Percentiles rank a stretch among this genome's conserved stretches.
These are phyloP conservation scores for Fusarium begoniae DNA, from an alignment of 2,329 filamentous ascomycete species.

Conservation along the genomic window DNA sequence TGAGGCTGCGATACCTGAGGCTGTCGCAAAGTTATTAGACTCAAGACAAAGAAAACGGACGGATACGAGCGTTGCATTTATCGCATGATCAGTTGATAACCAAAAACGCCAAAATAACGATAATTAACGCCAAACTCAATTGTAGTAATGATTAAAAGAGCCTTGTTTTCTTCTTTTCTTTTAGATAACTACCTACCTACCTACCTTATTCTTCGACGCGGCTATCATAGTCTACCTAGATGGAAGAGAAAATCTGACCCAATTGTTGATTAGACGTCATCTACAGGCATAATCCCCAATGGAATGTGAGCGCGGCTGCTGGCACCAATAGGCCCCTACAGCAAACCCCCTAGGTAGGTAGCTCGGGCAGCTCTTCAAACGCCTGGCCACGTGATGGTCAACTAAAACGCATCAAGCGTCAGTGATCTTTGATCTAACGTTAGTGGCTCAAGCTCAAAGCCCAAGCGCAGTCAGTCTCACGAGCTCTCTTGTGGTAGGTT, in stretches of 20 bases:
- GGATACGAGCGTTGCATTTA: conserved; percentile 7
- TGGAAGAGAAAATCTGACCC: not conserved
- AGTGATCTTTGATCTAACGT: conserved; percentile 4
- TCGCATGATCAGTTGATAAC: not conserved
- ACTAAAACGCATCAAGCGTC: conserved; percentile 4
- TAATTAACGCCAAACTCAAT: not conserved
- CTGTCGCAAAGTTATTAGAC: conserved; percentile 10
- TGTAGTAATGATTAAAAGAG: not conserved
- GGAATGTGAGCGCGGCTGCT: conserved; percentile 27
- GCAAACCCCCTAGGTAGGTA: not conserved
- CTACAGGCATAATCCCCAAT: conserved; percentile 5
- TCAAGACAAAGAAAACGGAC: conserved; percentile 6
- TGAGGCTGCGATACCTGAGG: not conserved
- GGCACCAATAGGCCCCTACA: conserved; percentile 12
- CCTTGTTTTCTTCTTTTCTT: not conserved
- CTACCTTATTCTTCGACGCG: not conserved
- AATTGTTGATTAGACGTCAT: conserved; percentile 26
- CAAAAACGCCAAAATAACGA: not conserved
- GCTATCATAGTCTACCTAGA: not conserved
- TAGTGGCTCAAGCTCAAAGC: conserved; percentile 9
- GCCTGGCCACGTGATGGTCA: conserved; percentile 38
- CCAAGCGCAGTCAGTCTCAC: conserved; percentile 8
- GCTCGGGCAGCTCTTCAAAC: conserved; percentile 3
- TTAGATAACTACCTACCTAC: not conserved
- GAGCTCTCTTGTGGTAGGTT: conserved; percentile 25